A percentile compares a stretch with the other conserved stretches of the same genome.
phyloP scores from a whole-genome alignment of 129 eudicot genomes.

The Helianthus tuberosus region DNA sequence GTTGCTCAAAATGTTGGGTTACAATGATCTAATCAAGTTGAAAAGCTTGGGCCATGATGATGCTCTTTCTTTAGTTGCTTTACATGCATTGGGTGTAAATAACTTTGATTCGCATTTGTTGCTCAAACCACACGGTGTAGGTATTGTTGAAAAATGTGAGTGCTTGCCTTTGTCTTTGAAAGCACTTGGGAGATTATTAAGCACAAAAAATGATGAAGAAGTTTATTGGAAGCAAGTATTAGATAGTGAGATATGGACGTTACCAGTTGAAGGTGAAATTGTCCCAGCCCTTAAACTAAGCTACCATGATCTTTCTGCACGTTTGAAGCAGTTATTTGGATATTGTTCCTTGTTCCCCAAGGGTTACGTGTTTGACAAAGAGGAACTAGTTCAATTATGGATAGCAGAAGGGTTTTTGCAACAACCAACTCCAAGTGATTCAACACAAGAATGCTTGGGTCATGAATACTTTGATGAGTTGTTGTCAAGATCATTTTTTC shows the following conservation, averaged over 20 bases:
- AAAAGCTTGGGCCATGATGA: background rate
- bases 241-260: constrained; percentile 27
- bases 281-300: constrained; percentile 43
- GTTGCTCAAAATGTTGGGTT: constrained; percentile 46
- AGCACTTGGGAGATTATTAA: background rate
- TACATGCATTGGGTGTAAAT: constrained; percentile 1
- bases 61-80: background rate
- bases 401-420: constrained; percentile 45
- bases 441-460: constrained; percentile 32
- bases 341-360: constrained; percentile 49
- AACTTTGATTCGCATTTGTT: constrained; percentile 2
- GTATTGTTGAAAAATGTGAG: constrained; percentile 3
- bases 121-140: background rate
- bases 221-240: constrained; percentile 4
- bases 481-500: constrained; percentile 40
- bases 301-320: constrained; percentile 36
- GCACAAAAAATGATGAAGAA: constrained; percentile 16
- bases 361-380: constrained; percentile 32
- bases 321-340: constrained; percentile 35
- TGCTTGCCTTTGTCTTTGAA: constrained; percentile 11
- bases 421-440: constrained; percentile 3
- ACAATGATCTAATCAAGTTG: background rate
- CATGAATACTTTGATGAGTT: constrained; percentile 29
- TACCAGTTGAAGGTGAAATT: constrained; percentile 10
- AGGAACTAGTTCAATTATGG: constrained; percentile 21